A percentile compares a stretch with the other conserved stretches of the same genome.
phyloP scores from a whole-genome alignment of 2,329 filamentous ascomycete genomes.

The Fonsecaea erecta region DNA sequence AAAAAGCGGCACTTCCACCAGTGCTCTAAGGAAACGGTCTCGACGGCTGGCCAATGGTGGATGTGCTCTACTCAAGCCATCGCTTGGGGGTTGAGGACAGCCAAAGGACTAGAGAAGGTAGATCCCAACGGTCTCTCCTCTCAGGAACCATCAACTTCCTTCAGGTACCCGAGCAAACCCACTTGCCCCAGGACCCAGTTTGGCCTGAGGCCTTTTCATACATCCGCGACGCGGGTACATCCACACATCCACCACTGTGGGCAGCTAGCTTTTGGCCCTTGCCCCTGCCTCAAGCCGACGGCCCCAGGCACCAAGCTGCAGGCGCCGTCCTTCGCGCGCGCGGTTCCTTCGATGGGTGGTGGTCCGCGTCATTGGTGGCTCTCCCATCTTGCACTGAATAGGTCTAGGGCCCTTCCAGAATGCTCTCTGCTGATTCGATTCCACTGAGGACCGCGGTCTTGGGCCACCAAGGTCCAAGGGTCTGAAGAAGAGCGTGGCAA shows the following conservation, averaged over 20 bases:
- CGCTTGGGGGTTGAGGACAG: not conserved
- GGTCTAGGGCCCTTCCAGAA: constrained; percentile 32
- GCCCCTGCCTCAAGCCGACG: constrained; percentile 28
- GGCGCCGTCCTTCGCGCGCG: constrained; percentile 28
- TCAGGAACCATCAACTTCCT: constrained; percentile 21
- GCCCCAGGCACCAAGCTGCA: constrained; percentile 24
- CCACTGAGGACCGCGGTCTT: constrained; percentile 13
- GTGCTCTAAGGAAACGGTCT: constrained; percentile 13
- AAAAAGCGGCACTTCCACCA: constrained; percentile 12
- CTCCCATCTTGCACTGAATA: constrained; percentile 15
- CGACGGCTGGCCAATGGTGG: not conserved
- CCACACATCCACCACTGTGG: too few species aligned
- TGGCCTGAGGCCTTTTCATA: not conserved
- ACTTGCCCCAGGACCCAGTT: constrained; percentile 15
- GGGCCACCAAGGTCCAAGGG: not conserved
- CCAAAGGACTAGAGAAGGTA: constrained; percentile 7
- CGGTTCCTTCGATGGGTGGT: constrained; percentile 12
- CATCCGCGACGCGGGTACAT: constrained; percentile 25
- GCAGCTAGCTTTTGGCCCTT: not conserved
- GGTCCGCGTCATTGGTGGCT: constrained; percentile 12
- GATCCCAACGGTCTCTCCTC: constrained; percentile 20
- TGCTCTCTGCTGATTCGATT: constrained; percentile 31
- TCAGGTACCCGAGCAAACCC: constrained; percentile 29
- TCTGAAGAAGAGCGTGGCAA: constrained; percentile 20
- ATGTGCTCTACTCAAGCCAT: not conserved